Evolutionary conservation across 2,329 filamentous ascomycete genomes (phyloP).

Genomic region (Sclerotiophoma versabilis): DNA sequence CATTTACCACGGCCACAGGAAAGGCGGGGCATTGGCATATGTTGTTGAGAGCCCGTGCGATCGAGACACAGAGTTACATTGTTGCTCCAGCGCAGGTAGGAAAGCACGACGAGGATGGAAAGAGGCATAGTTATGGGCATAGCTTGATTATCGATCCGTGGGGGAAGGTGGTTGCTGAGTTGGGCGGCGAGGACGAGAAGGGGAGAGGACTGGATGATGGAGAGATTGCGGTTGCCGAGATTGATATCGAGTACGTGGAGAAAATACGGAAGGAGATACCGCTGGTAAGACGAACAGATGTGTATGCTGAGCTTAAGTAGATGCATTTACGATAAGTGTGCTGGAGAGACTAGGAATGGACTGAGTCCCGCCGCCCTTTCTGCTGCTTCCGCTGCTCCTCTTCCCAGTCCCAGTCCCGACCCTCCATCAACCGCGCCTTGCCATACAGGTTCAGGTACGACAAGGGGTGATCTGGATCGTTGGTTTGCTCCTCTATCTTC

Average conservation of each 20-base stretch:
- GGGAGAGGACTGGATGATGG: constrained; percentile 45
- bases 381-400: constrained; percentile 8
- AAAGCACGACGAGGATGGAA: constrained; percentile 68
- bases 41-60: constrained; percentile 78
- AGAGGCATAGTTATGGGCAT: constrained; percentile 82
- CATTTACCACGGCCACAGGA: constrained; percentile 88
- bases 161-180: constrained; percentile 75
- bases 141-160: constrained; percentile 87
- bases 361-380: constrained; percentile 12
- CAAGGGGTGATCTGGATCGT: constrained; percentile 25
- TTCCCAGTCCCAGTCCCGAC: constrained; percentile 25
- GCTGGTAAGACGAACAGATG: constrained; percentile 60
- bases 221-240: constrained; percentile 57
- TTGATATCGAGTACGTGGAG: constrained; percentile 61
- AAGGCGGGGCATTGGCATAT: constrained; percentile 80
- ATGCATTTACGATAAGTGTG: not conserved
- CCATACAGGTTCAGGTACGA: constrained; percentile 34
- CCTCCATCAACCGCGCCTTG: constrained; percentile 35
- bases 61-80: constrained; percentile 88
- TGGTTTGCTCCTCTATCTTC: constrained; percentile 28
- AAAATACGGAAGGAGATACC: constrained; percentile 65
- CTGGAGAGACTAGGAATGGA: constrained; percentile 7
- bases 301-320: constrained; percentile 45
- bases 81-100: constrained; percentile 84
- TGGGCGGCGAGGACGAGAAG: constrained; percentile 59